A percentile compares a stretch with the other conserved stretches of the same genome.
Conservation (phyloP, 306 rosid genomes). For the Trifolium fragiferum region DNA sequence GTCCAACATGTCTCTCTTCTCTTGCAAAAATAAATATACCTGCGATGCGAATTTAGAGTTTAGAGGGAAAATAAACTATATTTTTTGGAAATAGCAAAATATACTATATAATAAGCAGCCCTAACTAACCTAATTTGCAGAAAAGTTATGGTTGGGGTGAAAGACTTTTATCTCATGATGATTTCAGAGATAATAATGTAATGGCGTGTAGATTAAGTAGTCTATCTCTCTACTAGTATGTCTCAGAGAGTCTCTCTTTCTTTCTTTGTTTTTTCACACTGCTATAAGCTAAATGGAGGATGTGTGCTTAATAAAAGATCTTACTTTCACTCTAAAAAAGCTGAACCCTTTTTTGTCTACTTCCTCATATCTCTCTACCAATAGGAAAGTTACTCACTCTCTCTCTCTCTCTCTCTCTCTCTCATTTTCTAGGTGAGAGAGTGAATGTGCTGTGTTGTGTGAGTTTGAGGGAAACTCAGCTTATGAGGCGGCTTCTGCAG, state of each 20-base stretch:
- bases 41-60: neutral
- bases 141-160: slow-evolving; percentile 11
- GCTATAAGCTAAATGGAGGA: slow-evolving; percentile 38
- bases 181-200: neutral
- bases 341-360: slow-evolving; percentile 58
- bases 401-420: slow-evolving; percentile 8
- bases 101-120: neutral
- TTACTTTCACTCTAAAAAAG: slow-evolving; percentile 61
- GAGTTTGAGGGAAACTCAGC: slow-evolving; percentile 51
- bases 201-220: slow-evolving; percentile 60
- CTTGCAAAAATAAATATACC: neutral
- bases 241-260: neutral
- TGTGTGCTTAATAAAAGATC: slow-evolving; percentile 54
- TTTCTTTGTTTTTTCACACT: slow-evolving; percentile 8
- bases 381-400: slow-evolving; percentile 26
- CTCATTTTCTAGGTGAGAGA: slow-evolving; percentile 35
- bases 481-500: slow-evolving; percentile 76
- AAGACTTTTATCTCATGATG: neutral
- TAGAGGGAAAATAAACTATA: neutral
- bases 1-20: slow-evolving; percentile 64
- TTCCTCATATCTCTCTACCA: slow-evolving; percentile 38
- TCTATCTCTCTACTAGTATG: too few relatives aligned
- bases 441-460: slow-evolving; percentile 14
- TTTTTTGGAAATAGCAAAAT: neutral
- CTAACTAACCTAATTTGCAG: slow-evolving; percentile 8